Evolutionary conservation across 805 yeast genomes (phyloP).

Genomic region (Clavispora santaluciae): DNA sequence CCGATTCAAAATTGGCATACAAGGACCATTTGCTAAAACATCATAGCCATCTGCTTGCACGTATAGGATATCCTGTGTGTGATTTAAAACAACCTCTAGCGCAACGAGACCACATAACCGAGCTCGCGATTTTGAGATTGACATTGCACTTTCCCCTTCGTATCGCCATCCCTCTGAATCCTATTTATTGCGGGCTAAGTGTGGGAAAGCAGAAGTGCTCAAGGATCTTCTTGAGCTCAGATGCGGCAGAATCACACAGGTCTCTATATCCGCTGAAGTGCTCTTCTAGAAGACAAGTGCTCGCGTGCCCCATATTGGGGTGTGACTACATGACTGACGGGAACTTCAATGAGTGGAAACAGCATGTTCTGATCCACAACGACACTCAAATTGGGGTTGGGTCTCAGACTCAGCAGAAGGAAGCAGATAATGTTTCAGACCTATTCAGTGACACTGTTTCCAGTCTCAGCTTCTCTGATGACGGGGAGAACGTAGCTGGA

Average conservation of each 20-base stretch:
- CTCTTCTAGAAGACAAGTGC: constrained; percentile 27
- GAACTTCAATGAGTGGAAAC: constrained; percentile 6
- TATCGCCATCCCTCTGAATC: constrained; percentile 6
- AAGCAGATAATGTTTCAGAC: constrained; percentile 3
- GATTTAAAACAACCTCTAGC: background rate
- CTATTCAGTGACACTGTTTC: constrained; percentile 10
- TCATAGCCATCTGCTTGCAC: constrained; percentile 9
- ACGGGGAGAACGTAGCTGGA: constrained; percentile 2
- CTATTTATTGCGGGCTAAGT: constrained; percentile 3
- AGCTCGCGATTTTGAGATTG: constrained; percentile 10
- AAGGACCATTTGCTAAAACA: constrained; percentile 8
- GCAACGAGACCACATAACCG: constrained; percentile 3
- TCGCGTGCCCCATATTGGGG: constrained; percentile 36
- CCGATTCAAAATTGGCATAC: constrained; percentile 8
- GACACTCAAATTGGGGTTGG: no score
- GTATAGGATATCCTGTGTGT: constrained; percentile 15
- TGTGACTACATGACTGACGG: constrained; percentile 37
- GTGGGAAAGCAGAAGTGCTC: constrained; percentile 5
- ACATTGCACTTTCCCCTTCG: constrained; percentile 13
- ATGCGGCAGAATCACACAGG: constrained; percentile 13
- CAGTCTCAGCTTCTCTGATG: constrained; percentile 4
- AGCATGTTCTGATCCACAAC: constrained; percentile 7
- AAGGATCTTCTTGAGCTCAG: constrained; percentile 6
- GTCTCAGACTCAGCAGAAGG: background rate
- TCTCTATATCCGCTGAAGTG: constrained; percentile 16